Conservation (phyloP, 306 rosid species). For the Cucurbita argyrosperma region DNA sequence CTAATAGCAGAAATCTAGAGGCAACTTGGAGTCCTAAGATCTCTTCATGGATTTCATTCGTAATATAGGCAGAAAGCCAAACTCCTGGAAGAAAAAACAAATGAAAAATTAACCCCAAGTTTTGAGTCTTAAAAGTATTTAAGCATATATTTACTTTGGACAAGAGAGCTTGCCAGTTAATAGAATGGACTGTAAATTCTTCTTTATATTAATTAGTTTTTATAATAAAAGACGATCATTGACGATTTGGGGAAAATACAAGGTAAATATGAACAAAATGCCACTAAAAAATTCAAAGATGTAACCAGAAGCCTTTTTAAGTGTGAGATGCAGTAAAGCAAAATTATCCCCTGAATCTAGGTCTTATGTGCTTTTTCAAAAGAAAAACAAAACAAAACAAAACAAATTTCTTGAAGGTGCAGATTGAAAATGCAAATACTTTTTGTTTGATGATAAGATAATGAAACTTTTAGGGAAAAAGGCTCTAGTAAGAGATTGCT, state of each 20-base stretch:
- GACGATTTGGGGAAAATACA: background rate
- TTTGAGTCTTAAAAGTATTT: background rate
- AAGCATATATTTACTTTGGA: background rate
- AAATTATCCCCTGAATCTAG: background rate
- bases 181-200: background rate
- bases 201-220: background rate
- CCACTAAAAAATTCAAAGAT: background rate
- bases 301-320: background rate
- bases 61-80: conserved; percentile 64
- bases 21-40: conserved; percentile 73
- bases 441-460: background rate
- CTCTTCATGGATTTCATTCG: conserved; percentile 74
- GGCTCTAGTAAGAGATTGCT: background rate
- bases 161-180: background rate
- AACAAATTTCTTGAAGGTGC: background rate
- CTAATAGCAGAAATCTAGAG: conserved; percentile 71
- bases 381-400: no score
- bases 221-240: background rate
- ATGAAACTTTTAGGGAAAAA: background rate
- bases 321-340: background rate
- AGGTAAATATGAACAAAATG: background rate
- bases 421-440: background rate
- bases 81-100: conserved; percentile 42
- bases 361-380: background rate
- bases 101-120: background rate